Base-by-base conservation (phyloP, 179 eudicot species). In the Corrigiola litoralis region DNA sequence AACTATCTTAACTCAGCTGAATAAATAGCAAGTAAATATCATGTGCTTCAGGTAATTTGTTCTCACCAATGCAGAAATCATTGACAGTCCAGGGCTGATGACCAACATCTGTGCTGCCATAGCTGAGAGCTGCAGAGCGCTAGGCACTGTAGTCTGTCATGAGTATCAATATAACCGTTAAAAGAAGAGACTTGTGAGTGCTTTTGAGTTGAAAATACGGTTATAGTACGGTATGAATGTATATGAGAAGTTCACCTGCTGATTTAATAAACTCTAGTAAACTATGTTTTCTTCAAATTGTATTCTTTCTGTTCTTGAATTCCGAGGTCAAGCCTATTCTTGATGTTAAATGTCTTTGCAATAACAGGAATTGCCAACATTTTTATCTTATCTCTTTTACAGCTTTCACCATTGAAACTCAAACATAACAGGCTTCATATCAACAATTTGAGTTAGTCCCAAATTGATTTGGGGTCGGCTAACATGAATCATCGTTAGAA, bases 91-190 rank as follows among this genome's bases (percentile, higher is more conserved):
- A 23, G 95, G 99, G 75, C 94, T 94, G 65, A 87, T 86, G 54
- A 67, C 79, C 79, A 94, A 40, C 97, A 94, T 94, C 73, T 86
- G 92, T 38, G 82, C 83, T 50, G 85, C 92, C 99, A 94, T 87
- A 63, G 97, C 86, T 24, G 85, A 77, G 72, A 90, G 55, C 76
- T 94, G 99, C 76, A 94, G 77, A 62, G 84, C 58, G 72, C 91
- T 77, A n/a, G 99, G 99, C 41, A 90, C 89, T 59, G 73, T 80
- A 7, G 95, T 80, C 98, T 92, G 88, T 67, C 63, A 66, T 13
- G 63, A 53, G 46, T 34, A 64, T 58, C 41, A 65, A 65, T n/a
- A n/a, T 42, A 17, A 47, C 45, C 28, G 2, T 34, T n/a, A 34
- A 57, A 36, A 7, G 10, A 37, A 56, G 29, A 53, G 37, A 20